Evolutionary conservation across 805 yeast species (phyloP).

Genomic region (Kodamaea restingae): DNA sequence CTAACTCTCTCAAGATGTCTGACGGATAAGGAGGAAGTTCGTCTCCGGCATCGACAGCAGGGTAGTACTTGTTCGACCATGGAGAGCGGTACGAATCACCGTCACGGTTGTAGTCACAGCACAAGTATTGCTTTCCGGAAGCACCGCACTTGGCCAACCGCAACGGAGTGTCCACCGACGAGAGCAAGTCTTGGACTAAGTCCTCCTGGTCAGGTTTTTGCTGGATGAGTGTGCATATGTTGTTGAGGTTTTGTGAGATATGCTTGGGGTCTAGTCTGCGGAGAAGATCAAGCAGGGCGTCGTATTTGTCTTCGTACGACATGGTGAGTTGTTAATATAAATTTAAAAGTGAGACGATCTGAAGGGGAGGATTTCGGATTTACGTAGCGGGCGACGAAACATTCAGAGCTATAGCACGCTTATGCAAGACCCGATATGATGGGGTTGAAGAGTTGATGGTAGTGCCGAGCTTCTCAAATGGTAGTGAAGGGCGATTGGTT

Average conservation of each 20-base stretch:
- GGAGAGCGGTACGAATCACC: conserved; percentile 92
- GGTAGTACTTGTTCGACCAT: conserved; percentile 74
- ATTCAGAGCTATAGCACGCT: no score
- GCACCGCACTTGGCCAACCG: conserved; percentile 45
- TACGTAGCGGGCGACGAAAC: no score
- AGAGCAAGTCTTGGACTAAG: conserved; percentile 79
- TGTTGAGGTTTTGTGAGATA: conserved; percentile 29
- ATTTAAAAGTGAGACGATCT: background rate
- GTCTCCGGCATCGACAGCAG: conserved; percentile 42
- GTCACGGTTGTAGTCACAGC: conserved; percentile 94
- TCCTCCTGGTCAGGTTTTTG: conserved; percentile 34
- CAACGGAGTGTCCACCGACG: conserved; percentile 86
- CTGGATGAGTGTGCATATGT: conserved; percentile 34
- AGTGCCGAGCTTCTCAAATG: no score
- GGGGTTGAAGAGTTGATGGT: no score
- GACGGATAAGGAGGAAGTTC: conserved; percentile 71
- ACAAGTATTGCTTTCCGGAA: conserved; percentile 64
- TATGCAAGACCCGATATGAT: no score
- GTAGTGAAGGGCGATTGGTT: no score
- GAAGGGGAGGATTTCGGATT: background rate
- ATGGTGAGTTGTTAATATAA: conserved; percentile 10
- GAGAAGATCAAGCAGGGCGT: conserved; percentile 36
- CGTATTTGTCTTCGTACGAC: conserved; percentile 31
- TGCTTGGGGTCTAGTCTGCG: conserved; percentile 39
- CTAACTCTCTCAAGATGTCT: conserved; percentile 62